A percentile compares a stretch with the other conserved stretches of the same genome.
phyloP scores from a whole-genome alignment of 352 stramenopile genomes.

The Pythium rishiriense region DNA sequence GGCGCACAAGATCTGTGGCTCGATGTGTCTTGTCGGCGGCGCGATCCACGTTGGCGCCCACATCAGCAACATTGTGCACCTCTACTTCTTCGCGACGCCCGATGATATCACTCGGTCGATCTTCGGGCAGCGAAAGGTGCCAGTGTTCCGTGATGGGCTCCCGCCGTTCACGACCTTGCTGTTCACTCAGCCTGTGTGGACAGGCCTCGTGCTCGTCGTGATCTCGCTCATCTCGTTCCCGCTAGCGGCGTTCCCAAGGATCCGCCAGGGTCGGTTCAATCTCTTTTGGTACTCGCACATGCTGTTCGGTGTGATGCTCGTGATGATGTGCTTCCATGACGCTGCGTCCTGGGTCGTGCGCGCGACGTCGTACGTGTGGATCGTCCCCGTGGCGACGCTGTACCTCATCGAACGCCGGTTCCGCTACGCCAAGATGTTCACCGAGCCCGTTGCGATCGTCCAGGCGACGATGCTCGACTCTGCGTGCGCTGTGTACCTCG shows the following conservation, averaged over 20 bases:
- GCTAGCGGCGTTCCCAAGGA: background rate
- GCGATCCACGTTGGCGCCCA: slow-evolving; percentile 4
- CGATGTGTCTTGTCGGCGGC: slow-evolving; percentile 7
- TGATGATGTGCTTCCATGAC: slow-evolving; percentile 11
- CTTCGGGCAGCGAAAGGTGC: slow-evolving; percentile 3
- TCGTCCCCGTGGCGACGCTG: slow-evolving; percentile 5
- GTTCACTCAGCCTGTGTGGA: slow-evolving; percentile 3
- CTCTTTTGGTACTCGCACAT: slow-evolving; percentile 15
- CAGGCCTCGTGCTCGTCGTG: slow-evolving; percentile 1
- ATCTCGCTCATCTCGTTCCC: slow-evolving; percentile 5
- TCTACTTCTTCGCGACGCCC: slow-evolving; percentile 12
- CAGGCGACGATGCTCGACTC: background rate
- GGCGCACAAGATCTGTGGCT: slow-evolving; percentile 12
- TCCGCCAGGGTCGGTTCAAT: slow-evolving; percentile 11
- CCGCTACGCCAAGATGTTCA: slow-evolving; percentile 9
- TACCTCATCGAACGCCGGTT: slow-evolving; percentile 21
- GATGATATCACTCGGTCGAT: background rate
- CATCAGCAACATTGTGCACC: slow-evolving; percentile 1
- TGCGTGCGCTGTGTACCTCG: slow-evolving; percentile 10
- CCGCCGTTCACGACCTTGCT: slow-evolving; percentile 10
- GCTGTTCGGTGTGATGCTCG: background rate
- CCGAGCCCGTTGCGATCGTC: background rate
- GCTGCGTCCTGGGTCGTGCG: slow-evolving; percentile 13
- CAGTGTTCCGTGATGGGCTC: slow-evolving; percentile 3
- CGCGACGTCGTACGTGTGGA: slow-evolving; percentile 12